Conservation (phyloP, 2,329 filamentous ascomycete species). For the Tricladium varicosporioides region DNA sequence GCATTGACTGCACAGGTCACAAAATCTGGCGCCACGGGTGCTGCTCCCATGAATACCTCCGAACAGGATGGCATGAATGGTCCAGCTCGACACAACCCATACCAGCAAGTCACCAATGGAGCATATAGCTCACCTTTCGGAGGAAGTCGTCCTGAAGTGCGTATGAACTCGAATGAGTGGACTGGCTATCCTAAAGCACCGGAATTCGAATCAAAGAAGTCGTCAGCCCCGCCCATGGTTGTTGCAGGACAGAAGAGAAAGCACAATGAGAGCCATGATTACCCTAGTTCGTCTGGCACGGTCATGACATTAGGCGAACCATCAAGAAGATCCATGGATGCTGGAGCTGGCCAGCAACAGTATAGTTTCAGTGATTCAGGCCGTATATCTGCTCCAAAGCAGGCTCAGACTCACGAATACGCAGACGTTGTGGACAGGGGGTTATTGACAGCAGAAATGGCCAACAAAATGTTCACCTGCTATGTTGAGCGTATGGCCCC, state of each 20-base stretch:
- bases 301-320: not conserved
- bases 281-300: slow-evolving; percentile 1
- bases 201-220: slow-evolving; percentile 24
- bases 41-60: not conserved
- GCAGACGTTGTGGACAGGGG: slow-evolving; percentile 54
- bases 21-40: slow-evolving; percentile 19
- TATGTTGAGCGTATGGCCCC: slow-evolving; percentile 59
- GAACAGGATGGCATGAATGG: slow-evolving; percentile 11
- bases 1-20: slow-evolving; percentile 38
- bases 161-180: slow-evolving; percentile 24
- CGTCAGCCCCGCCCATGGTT: slow-evolving; percentile 32
- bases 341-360: not conserved
- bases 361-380: not conserved
- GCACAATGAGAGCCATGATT: slow-evolving; percentile 26
- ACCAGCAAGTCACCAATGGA: slow-evolving; percentile 35
- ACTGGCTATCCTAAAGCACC: slow-evolving; percentile 26
- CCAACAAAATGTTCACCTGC: slow-evolving; percentile 52
- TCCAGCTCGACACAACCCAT: slow-evolving; percentile 23
- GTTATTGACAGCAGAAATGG: slow-evolving; percentile 54
- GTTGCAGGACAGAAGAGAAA: slow-evolving; percentile 36
- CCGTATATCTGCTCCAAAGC: slow-evolving; percentile 11
- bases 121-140: slow-evolving; percentile 25
- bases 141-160: slow-evolving; percentile 19
- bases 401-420: slow-evolving; percentile 30
- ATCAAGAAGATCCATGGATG: slow-evolving; percentile 5